Evolutionary conservation across 495 filamentous ascomycete genomes (phyloP).

Genomic region (Aspergillus conjunctus): DNA sequence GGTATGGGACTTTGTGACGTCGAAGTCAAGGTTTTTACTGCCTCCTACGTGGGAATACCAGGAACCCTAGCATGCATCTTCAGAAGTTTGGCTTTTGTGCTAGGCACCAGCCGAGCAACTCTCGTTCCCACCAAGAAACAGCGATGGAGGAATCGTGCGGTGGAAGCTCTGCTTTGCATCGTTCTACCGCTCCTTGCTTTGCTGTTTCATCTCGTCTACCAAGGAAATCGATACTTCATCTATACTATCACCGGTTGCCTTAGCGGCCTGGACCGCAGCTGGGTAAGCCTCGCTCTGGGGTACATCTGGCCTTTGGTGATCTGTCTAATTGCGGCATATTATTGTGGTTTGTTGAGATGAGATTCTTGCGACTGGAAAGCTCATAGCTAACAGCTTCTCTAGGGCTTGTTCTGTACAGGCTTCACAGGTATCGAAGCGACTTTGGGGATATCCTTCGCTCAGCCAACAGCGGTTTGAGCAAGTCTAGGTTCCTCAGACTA

Average conservation of each 20-base stretch:
- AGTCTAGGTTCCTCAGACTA: constrained; percentile 74
- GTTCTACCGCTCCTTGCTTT: constrained; percentile 66
- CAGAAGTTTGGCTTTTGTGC: constrained; percentile 66
- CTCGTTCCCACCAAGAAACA: constrained; percentile 56
- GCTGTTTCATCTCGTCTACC: constrained; percentile 67
- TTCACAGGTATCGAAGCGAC: constrained; percentile 63
- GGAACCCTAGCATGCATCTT: constrained; percentile 67
- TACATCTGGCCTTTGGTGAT: constrained; percentile 69
- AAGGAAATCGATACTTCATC: constrained; percentile 71
- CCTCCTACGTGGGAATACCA: constrained; percentile 64
- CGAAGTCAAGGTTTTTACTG: constrained; percentile 69
- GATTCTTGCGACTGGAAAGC: not conserved
- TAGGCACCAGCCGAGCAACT: constrained; percentile 65
- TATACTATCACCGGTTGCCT: constrained; percentile 74
- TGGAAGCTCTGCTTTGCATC: constrained; percentile 72
- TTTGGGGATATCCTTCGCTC: constrained; percentile 61
- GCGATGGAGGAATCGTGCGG: constrained; percentile 51
- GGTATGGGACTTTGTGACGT: constrained; percentile 83
- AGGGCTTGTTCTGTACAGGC: constrained; percentile 67
- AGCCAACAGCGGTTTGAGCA: constrained; percentile 58
- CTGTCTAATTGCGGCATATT: constrained; percentile 62
- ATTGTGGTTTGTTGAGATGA: constrained; percentile 63
- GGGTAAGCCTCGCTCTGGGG: constrained; percentile 67
- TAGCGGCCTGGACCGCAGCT: constrained; percentile 64
- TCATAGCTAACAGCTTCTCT: constrained; percentile 13